phyloP scores from a whole-genome alignment of 202 grass and related monocot genomes.

The Schoenoplectus tabernaemontani region DNA sequence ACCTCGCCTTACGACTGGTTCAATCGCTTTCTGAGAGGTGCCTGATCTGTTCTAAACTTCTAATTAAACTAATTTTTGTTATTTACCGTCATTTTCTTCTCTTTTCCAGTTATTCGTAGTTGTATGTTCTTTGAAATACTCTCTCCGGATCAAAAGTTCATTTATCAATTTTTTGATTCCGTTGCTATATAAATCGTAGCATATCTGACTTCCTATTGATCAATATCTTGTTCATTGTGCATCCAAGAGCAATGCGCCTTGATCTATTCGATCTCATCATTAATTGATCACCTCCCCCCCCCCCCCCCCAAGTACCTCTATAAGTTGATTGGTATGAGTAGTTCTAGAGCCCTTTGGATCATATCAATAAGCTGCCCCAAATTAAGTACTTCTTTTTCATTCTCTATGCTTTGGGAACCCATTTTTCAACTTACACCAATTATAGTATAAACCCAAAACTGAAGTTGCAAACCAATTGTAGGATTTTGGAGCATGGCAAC shows the following conservation, averaged over 20 bases:
- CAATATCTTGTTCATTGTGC: neutral
- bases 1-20: neutral
- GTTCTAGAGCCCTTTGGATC: neutral
- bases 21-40: neutral
- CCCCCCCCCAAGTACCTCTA: neutral
- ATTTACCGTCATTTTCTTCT: neutral
- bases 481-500: neutral
- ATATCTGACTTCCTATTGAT: neutral
- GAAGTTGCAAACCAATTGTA: neutral
- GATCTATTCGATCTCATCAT: neutral
- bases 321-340: neutral
- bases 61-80: neutral
- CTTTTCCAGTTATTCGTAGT: neutral
- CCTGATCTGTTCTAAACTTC: neutral
- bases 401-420: neutral
- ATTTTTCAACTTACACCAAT: too few species aligned
- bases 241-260: neutral
- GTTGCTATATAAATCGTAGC: neutral
- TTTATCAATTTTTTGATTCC: neutral
- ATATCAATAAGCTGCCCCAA: neutral
- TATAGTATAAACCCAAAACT: too few species aligned
- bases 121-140: neutral
- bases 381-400: neutral
- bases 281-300: neutral
- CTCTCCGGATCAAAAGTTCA: neutral